Conservation (phyloP, 192 early-diverging fungal species). For the Haplosporangium gracile region DNA sequence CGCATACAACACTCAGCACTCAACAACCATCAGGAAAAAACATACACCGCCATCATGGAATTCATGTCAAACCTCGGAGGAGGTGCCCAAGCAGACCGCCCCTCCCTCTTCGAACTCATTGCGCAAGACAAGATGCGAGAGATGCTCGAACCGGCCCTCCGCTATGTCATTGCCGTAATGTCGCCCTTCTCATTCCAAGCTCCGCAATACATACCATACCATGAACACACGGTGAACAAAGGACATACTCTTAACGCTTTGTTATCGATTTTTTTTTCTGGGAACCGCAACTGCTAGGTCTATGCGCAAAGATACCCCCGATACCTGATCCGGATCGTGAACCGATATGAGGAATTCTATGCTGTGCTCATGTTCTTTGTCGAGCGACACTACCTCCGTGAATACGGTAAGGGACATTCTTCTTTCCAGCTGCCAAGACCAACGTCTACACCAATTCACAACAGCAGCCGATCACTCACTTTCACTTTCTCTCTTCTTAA, state of each 20-base stretch:
- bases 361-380: slow-evolving; percentile 83
- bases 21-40: neutral
- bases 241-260: neutral
- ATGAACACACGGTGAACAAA: neutral
- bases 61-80: slow-evolving; percentile 87
- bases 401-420: slow-evolving; percentile 69
- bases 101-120: slow-evolving; percentile 92
- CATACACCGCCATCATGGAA: slow-evolving; percentile 69
- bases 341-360: slow-evolving; percentile 88
- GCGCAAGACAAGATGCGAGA: slow-evolving; percentile 88
- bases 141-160: slow-evolving; percentile 87
- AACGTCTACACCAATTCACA: neutral
- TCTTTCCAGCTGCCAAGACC: neutral
- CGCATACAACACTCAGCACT: neutral
- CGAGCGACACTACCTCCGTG: slow-evolving; percentile 87
- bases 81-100: slow-evolving; percentile 74
- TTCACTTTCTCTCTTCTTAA: neutral
- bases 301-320: slow-evolving; percentile 93
- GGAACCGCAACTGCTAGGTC: slow-evolving; percentile 56
- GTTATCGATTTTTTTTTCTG: slow-evolving; percentile 1
- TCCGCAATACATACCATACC: neutral
- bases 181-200: slow-evolving; percentile 5
- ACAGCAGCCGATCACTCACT: neutral
- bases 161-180: slow-evolving; percentile 82
- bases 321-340: slow-evolving; percentile 79